Conservation (phyloP, 169 alveolate genomes). For the Cryptosporidium viatorum region DNA sequence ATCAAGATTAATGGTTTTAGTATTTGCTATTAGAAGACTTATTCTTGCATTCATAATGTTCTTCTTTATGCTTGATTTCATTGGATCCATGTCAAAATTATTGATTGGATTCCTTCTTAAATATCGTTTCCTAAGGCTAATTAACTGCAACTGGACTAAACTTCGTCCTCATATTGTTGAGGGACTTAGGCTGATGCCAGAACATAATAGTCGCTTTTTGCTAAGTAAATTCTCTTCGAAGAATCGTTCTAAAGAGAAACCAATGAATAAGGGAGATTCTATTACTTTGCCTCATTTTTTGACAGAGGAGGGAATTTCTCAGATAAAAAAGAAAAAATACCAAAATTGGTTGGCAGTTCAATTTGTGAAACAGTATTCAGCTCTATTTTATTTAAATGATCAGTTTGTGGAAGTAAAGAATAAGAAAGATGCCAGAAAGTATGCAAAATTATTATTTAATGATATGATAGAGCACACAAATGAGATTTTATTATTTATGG, state of each 20-base stretch:
- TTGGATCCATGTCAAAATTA: slow-evolving; percentile 66
- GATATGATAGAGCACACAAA: slow-evolving; percentile 58
- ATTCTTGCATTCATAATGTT: slow-evolving; percentile 62
- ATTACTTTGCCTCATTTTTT: slow-evolving; percentile 58
- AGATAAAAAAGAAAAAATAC: slow-evolving; percentile 61
- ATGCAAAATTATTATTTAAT: slow-evolving; percentile 56
- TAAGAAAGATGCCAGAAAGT: slow-evolving; percentile 68
- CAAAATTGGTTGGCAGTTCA: slow-evolving; percentile 74
- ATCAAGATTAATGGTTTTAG: slow-evolving; percentile 43
- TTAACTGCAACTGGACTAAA: slow-evolving; percentile 73
- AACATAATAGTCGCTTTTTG: slow-evolving; percentile 1
- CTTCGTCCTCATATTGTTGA: slow-evolving; percentile 71
- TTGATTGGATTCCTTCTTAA: slow-evolving; percentile 41
- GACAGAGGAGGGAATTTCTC: slow-evolving; percentile 71
- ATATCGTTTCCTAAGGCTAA: slow-evolving; percentile 54
- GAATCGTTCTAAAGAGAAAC: slow-evolving; percentile 33
- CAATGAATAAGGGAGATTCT: slow-evolving; percentile 69
- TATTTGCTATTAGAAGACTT: slow-evolving; percentile 67
- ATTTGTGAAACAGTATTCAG: slow-evolving; percentile 62
- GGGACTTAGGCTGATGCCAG: slow-evolving; percentile 30
- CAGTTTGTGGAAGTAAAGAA: slow-evolving; percentile 59
- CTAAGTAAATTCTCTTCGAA: slow-evolving; percentile 28
- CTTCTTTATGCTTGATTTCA: slow-evolving; percentile 59
- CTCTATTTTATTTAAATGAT: slow-evolving; percentile 38
- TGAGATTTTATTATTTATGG: slow-evolving; percentile 57